phyloP scores from a whole-genome alignment of 2,329 filamentous ascomycete species.

The Cladosporium sp. region DNA sequence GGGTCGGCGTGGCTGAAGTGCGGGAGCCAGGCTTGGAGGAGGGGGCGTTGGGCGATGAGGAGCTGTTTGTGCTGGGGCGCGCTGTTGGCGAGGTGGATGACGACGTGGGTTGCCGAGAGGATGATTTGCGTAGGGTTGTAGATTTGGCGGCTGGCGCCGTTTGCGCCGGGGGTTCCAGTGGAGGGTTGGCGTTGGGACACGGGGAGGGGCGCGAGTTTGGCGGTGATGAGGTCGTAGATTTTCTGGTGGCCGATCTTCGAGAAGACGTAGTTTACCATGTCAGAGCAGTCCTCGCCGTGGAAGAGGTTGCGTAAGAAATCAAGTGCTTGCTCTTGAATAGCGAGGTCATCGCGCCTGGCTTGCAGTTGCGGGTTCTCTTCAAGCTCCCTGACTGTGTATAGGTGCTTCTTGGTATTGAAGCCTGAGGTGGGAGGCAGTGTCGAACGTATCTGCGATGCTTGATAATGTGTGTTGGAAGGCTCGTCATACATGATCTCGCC shows the following conservation, averaged over 20 bases:
- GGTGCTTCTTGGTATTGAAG: conserved; percentile 25
- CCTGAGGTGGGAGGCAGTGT: conserved; percentile 23
- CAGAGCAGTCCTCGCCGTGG: conserved; percentile 53
- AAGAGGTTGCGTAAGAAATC: conserved; percentile 88
- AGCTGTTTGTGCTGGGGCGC: conserved; percentile 70
- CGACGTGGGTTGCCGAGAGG: conserved; percentile 68
- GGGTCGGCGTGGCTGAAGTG: conserved; percentile 68
- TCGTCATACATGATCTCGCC: conserved; percentile 42
- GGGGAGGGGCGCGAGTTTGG: conserved; percentile 58
- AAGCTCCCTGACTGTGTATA: conserved; percentile 25
- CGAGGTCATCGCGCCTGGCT: conserved; percentile 69
- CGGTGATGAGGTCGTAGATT: conserved; percentile 72
- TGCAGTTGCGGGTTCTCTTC: conserved; percentile 64
- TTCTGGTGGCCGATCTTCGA: conserved; percentile 66
- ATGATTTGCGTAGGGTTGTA: conserved; percentile 58
- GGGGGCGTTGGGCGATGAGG: conserved; percentile 67
- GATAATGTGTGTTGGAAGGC: conserved; percentile 30
- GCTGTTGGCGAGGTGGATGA: conserved; percentile 84
- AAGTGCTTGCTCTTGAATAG: conserved; percentile 84
- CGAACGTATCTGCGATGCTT: conserved; percentile 29
- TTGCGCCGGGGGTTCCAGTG: background rate
- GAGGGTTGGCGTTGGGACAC: conserved; percentile 16
- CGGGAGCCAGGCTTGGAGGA: conserved; percentile 65
- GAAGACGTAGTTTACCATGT: conserved; percentile 82
- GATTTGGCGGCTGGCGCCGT: conserved; percentile 40